phyloP scores from a whole-genome alignment of 768 basidiomycete genomes.

The Kwoniella heveanensis region DNA sequence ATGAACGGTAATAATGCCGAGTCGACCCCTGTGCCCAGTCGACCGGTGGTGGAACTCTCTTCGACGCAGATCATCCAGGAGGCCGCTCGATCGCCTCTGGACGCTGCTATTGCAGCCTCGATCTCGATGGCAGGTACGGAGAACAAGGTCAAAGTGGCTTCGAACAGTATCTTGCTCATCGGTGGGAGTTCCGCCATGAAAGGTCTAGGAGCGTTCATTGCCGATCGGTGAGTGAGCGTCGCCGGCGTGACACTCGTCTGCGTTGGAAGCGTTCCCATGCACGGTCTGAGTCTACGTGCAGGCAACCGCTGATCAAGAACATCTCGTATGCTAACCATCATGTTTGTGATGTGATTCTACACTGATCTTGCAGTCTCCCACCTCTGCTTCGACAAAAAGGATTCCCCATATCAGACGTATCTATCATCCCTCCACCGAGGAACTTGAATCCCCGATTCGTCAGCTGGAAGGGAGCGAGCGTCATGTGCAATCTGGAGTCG shows the following conservation, averaged over 20 bases:
- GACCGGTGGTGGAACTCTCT: conserved; percentile 7
- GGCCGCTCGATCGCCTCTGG: conserved; percentile 42
- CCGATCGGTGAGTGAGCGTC: conserved; percentile 44
- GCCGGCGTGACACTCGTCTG: no score
- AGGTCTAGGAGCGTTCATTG: conserved; percentile 41
- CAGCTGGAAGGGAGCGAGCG: conserved; percentile 92
- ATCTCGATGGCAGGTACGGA: conserved; percentile 41
- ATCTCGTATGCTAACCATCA: no score
- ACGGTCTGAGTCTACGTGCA: no score
- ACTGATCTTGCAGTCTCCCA: conserved; percentile 28
- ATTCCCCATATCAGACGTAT: conserved; percentile 58
- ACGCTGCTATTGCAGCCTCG: conserved; percentile 44
- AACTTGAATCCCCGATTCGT: conserved; percentile 87
- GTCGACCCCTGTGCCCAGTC: no score
- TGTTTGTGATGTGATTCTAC: neutral
- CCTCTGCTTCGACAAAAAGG: conserved; percentile 43
- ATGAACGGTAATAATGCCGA: neutral
- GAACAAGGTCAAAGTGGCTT: conserved; percentile 42
- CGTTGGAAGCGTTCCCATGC: no score
- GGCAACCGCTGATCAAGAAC: no score
- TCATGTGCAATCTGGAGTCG: conserved; percentile 88
- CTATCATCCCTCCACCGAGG: conserved; percentile 90
- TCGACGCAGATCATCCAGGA: conserved; percentile 30
- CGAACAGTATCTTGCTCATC: conserved; percentile 41
- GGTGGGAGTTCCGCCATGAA: conserved; percentile 45